Evolutionary conservation across 1,139 yeast species (phyloP).

Genomic region (Magnusiomyces tetraspermus): DNA sequence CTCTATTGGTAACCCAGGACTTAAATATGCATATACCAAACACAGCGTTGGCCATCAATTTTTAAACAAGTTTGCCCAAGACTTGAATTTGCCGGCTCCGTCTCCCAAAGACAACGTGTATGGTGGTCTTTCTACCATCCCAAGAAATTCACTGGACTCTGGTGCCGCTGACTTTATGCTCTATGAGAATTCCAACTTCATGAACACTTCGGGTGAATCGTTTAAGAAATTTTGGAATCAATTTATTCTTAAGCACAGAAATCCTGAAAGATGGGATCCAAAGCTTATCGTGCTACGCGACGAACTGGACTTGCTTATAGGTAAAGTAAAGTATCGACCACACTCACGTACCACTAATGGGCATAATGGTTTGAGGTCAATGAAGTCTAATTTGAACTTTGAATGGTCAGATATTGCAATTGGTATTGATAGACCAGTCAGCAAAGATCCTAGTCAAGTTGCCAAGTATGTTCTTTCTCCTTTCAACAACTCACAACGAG

Average conservation of each 20-base stretch:
- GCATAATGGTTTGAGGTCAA: constrained; percentile 59
- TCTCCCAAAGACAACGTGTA: constrained; percentile 16
- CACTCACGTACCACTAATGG: constrained; percentile 58
- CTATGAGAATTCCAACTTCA: constrained; percentile 46
- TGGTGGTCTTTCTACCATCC: constrained; percentile 12
- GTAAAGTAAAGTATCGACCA: constrained; percentile 50
- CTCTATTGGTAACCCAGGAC: constrained; percentile 76
- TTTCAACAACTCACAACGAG: constrained; percentile 35
- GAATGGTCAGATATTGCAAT: constrained; percentile 33
- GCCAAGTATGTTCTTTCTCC: constrained; percentile 53
- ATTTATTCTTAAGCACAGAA: constrained; percentile 24
- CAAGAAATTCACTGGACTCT: constrained; percentile 8
- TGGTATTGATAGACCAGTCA: constrained; percentile 63
- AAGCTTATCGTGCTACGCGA: constrained; percentile 60
- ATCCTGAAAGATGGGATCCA: constrained; percentile 25
- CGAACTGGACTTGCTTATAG: constrained; percentile 57
- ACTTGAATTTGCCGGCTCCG: constrained; percentile 9
- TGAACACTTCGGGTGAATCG: constrained; percentile 58
- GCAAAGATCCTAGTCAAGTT: constrained; percentile 38
- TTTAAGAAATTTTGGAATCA: constrained; percentile 36
- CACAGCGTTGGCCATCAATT: constrained; percentile 70
- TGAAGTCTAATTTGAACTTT: not conserved
- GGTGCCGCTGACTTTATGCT: constrained; percentile 23
- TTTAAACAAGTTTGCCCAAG: constrained; percentile 21
- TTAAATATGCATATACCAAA: constrained; percentile 49